Base-by-base conservation (phyloP, 768 basidiomycete genomes). In the Pleurotus djamor region DNA sequence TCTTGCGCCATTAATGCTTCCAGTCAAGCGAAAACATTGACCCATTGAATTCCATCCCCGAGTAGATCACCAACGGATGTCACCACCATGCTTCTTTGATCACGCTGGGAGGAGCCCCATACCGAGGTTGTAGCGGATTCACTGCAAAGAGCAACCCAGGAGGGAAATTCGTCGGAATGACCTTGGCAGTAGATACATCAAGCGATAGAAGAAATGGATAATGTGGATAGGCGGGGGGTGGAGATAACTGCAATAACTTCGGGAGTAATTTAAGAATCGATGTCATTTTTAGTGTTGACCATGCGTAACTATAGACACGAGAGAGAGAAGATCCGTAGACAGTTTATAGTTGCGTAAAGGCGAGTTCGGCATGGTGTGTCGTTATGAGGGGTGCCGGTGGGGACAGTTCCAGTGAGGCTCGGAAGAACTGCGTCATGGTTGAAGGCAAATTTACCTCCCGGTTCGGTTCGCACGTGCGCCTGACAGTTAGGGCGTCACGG, bases 121-220 rank as follows among this genome's bases (percentile, higher is more conserved):
- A 58, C 67, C 65, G 67, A 66, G 52, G 59, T 63, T 68, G 64
- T 64, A 61, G 64, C 64, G 63, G 43, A 6, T 57, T 55, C 34
- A 34, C 60, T 57, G 62, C 64, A 63, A 63, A 28, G 32, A 63
- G 61, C 21, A n/a, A 66, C 52, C 61, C 54, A 52, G 41, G 45
- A 37, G 66, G 64, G 57, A 61, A 28, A 58, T 60, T 62, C 60
- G 43, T 64, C 66, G 61, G 50, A 43, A 41, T 50, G 34, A 50
- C 52, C 49, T 52, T 41, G 48, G 54, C 54, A 56, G 21, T 7
- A n/a, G 37, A 5, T 17, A 14, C 21, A 56, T 7, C 10, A 41
- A 28, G 54, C 54, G 54, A 56, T 13, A 44, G n/a, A 36, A 13
- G 13, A 28, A 14, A 32, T 41, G 54, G 33, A 55, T 37, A 12